These are phyloP conservation scores for Nothopassalora personata DNA, from an alignment of 2,329 filamentous ascomycete species.

Conservation along the genomic window DNA sequence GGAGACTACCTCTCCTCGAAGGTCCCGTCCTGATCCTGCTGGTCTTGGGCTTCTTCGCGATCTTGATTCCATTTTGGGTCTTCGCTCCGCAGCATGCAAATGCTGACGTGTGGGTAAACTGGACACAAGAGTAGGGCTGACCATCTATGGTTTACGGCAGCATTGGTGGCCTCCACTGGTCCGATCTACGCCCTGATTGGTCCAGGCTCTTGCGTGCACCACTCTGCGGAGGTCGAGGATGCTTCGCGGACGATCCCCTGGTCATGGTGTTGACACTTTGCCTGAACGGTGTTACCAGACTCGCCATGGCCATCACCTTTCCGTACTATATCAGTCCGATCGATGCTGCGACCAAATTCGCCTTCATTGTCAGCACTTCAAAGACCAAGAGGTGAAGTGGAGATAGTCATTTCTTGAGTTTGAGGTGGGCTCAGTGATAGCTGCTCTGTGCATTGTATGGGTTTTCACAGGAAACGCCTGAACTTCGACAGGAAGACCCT, in stretches of 20 bases:
- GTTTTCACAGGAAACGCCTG: no score
- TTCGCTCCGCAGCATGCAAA: constrained; percentile 22
- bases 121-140: constrained; percentile 20
- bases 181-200: constrained; percentile 22
- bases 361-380: constrained; percentile 23
- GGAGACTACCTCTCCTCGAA: constrained; percentile 27
- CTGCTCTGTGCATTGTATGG: no score
- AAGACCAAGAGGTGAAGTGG: neutral
- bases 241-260: constrained; percentile 31
- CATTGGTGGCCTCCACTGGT: constrained; percentile 22
- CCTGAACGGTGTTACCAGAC: constrained; percentile 39
- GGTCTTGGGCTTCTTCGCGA: constrained; percentile 29
- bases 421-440: no score
- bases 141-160: constrained; percentile 26
- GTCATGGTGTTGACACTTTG: constrained; percentile 39
- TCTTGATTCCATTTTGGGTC: constrained; percentile 30
- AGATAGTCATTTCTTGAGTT: no score
- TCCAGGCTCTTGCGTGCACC: constrained; percentile 21
- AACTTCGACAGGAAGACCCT: no score
- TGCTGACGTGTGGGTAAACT: constrained; percentile 24
- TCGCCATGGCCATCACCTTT: constrained; percentile 40
- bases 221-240: constrained; percentile 30
- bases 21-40: constrained; percentile 26
- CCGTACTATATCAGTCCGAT: constrained; percentile 35
- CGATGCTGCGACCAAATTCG: constrained; percentile 26